These are phyloP conservation scores for Ormosia semicastrata DNA, from an alignment of 306 rosid species.

Conservation along the genomic window DNA sequence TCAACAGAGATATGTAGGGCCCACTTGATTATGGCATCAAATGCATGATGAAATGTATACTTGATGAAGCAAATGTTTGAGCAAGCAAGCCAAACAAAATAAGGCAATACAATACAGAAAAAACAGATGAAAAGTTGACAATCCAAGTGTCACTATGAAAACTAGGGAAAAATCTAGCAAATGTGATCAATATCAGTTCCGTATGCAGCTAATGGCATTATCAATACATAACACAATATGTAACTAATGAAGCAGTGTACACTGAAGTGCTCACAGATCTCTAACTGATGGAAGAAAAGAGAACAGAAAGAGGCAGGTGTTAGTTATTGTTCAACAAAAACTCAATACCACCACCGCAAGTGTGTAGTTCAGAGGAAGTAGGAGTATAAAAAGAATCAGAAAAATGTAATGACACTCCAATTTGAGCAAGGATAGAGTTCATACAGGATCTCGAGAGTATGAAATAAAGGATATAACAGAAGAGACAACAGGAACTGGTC, in stretches of 20 bases:
- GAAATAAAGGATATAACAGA: slow-evolving; percentile 75
- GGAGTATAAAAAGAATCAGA: neutral
- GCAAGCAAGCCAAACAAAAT: neutral
- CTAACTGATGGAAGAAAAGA: slow-evolving; percentile 2
- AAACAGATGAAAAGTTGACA: slow-evolving; percentile 3
- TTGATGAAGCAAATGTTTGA: neutral
- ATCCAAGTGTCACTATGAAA: neutral
- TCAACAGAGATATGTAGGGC: slow-evolving; percentile 9
- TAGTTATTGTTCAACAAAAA: slow-evolving; percentile 11
- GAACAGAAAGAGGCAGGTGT: neutral
- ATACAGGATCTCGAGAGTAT: slow-evolving; percentile 71
- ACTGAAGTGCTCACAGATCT: neutral
- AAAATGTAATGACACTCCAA: neutral
- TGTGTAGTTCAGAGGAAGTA: neutral
- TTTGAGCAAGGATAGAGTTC: slow-evolving; percentile 35
- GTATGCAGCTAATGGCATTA: neutral
- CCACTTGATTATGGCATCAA: neutral
- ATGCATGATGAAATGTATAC: neutral
- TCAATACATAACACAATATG: slow-evolving; percentile 1
- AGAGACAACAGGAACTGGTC: slow-evolving; percentile 63
- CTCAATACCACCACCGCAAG: neutral
- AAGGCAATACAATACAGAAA: slow-evolving; percentile 1
- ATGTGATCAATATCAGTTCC: neutral
- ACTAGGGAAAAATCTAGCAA: neutral
- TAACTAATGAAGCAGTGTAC: neutral